These are phyloP conservation scores for Thermothielavioides terrestris DNA, from an alignment of 495 filamentous ascomycete species.

Conservation along the genomic window DNA sequence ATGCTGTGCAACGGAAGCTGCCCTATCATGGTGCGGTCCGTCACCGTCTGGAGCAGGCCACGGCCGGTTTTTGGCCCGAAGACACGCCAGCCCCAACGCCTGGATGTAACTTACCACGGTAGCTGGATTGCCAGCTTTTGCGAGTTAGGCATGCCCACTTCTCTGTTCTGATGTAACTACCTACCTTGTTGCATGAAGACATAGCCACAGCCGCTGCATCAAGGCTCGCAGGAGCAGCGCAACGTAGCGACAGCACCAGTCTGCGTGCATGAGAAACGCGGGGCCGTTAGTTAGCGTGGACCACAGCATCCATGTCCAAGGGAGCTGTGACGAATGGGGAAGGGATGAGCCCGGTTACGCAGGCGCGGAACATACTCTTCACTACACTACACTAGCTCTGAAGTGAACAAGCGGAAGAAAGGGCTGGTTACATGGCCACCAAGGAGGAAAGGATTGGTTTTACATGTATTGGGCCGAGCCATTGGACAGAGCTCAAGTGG, in stretches of 20 bases:
- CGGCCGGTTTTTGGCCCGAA: neutral
- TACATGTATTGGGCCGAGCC: neutral
- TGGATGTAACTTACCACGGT: too few relatives aligned
- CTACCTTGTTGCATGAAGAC: too few relatives aligned
- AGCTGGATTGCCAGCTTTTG: neutral
- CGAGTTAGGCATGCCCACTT: neutral
- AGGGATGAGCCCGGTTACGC: constrained; percentile 1
- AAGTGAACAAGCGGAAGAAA: too few relatives aligned
- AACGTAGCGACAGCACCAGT: neutral
- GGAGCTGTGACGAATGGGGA: neutral
- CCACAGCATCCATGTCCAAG: neutral
- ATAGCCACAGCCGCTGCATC: neutral
- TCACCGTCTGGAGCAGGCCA: neutral
- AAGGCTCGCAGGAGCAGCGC: neutral
- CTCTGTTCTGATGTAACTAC: neutral
- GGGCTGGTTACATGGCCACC: too few relatives aligned
- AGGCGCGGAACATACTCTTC: neutral
- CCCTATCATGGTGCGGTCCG: constrained; percentile 3
- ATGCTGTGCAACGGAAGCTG: constrained; percentile 8
- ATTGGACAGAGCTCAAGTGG: too few relatives aligned
- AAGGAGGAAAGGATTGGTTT: too few relatives aligned
- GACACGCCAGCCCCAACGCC: neutral
- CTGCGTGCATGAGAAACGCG: constrained; percentile 4
- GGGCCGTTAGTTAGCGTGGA: too few relatives aligned
- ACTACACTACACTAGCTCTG: too few relatives aligned